A percentile compares a stretch with the other conserved stretches of the same genome.
phyloP scores from a whole-genome alignment of 2,329 filamentous ascomycete species.

The Phyllosticta paracitricarpa region DNA sequence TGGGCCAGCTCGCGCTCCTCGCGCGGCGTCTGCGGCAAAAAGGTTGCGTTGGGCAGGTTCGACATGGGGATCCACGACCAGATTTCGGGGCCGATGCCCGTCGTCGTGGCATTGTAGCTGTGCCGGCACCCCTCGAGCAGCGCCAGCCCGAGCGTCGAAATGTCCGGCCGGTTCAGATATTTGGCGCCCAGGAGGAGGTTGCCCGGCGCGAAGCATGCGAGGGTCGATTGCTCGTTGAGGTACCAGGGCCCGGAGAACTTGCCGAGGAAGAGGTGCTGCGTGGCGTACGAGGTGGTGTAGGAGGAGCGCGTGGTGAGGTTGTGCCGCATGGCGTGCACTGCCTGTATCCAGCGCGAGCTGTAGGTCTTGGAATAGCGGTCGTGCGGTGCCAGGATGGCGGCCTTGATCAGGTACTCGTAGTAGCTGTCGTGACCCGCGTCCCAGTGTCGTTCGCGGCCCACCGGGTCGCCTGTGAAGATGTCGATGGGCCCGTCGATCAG shows the following conservation, averaged over 20 bases:
- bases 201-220: constrained; percentile 31
- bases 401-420: constrained; percentile 34
- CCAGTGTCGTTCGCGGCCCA: constrained; percentile 31
- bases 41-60: constrained; percentile 22
- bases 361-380: constrained; percentile 27
- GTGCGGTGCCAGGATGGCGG: constrained; percentile 26
- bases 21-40: constrained; percentile 19
- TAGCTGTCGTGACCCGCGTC: constrained; percentile 36
- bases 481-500: constrained; percentile 34
- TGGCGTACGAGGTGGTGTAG: constrained; percentile 21
- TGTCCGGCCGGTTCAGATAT: constrained; percentile 22
- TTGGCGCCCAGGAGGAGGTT: constrained; percentile 30
- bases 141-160: constrained; percentile 27
- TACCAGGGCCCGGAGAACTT: constrained; percentile 22
- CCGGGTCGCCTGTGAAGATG: constrained; percentile 32
- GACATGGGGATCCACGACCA: constrained; percentile 31
- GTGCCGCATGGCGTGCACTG: constrained; percentile 27
- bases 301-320: constrained; percentile 27
- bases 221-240: constrained; percentile 30
- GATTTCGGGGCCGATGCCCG: constrained; percentile 28
- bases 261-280: constrained; percentile 32
- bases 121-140: constrained; percentile 32
- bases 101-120: constrained; percentile 26
- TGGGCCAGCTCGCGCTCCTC: constrained; percentile 20
- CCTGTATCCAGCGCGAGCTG: constrained; percentile 23